Conservation (phyloP, 192 early-diverging fungal genomes). For the Podila horticola region DNA sequence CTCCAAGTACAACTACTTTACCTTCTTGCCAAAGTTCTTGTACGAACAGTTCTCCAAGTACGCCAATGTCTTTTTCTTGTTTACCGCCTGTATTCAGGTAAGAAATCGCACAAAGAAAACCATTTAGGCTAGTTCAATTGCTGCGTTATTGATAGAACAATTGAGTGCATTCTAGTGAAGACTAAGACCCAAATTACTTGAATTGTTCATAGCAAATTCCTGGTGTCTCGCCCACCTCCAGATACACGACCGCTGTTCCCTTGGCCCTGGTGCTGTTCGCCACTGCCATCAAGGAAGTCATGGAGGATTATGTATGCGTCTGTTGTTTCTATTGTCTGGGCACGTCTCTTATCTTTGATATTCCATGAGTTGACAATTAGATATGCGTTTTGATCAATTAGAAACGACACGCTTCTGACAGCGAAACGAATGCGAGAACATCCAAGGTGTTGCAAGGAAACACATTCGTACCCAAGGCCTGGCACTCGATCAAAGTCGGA, state of each 20-base stretch:
- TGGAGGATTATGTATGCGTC: conserved; percentile 83
- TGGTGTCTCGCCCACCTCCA: conserved; percentile 92
- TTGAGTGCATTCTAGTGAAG: not conserved
- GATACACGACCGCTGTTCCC: conserved; percentile 88
- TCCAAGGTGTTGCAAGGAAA: conserved; percentile 69
- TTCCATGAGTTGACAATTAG: not conserved
- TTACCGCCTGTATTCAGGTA: conserved; percentile 95
- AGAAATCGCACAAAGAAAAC: not conserved
- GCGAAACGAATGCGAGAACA: conserved; percentile 75
- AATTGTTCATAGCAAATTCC: conserved; percentile 81
- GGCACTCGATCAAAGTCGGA: conserved; percentile 88
- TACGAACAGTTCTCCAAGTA: conserved; percentile 99
- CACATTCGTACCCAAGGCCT: conserved; percentile 80
- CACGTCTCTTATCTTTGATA: not conserved
- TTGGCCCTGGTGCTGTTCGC: conserved; percentile 87
- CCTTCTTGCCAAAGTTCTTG: conserved; percentile 96
- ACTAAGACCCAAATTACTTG: not conserved
- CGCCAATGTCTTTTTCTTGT: conserved; percentile 99
- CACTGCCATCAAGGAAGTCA: conserved; percentile 93
- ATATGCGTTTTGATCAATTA: conserved; percentile 6
- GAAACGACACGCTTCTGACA: conserved; percentile 81
- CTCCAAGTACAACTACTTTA: conserved; percentile 92
- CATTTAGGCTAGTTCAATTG: too few relatives aligned
- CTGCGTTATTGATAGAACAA: not conserved
- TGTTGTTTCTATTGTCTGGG: not conserved